Evolutionary conservation across 495 filamentous ascomycete species (phyloP).

Genomic region (Penicillium soppii): DNA sequence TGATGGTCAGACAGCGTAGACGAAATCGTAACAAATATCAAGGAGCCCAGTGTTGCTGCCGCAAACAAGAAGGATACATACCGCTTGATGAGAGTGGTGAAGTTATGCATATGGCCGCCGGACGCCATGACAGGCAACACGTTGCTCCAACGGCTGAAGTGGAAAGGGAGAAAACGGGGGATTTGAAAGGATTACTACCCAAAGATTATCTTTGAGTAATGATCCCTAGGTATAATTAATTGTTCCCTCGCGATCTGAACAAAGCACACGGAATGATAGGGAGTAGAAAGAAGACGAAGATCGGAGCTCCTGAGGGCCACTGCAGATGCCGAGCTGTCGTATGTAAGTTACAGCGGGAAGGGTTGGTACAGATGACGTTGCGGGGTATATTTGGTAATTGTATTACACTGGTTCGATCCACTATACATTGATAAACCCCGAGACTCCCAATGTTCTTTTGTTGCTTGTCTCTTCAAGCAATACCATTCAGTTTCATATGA

Average conservation of each 20-base stretch:
- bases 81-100: constrained; percentile 98
- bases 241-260: constrained; percentile 7
- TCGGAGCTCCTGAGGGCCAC: constrained; percentile 20
- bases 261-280: background rate
- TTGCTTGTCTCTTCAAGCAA: constrained; percentile 7
- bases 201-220: background rate
- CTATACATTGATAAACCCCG: background rate
- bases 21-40: background rate
- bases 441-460: background rate
- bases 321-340: constrained; percentile 17
- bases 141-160: constrained; percentile 16
- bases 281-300: constrained; percentile 7
- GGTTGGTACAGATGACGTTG: constrained; percentile 9
- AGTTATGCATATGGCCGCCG: constrained; percentile 81
- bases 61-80: constrained; percentile 42
- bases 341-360: constrained; percentile 13
- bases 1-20: background rate
- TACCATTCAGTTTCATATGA: background rate
- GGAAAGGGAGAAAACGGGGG: constrained; percentile 1
- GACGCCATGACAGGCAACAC: constrained; percentile 50
- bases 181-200: background rate
- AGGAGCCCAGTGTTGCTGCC: background rate
- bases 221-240: background rate
- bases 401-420: constrained; percentile 13
- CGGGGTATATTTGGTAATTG: constrained; percentile 18